A percentile compares a stretch with the other conserved stretches of the same genome.
These are phyloP conservation scores for Wickerhamiella azymoides DNA, from an alignment of 805 yeast genomes.

Conservation along the genomic window DNA sequence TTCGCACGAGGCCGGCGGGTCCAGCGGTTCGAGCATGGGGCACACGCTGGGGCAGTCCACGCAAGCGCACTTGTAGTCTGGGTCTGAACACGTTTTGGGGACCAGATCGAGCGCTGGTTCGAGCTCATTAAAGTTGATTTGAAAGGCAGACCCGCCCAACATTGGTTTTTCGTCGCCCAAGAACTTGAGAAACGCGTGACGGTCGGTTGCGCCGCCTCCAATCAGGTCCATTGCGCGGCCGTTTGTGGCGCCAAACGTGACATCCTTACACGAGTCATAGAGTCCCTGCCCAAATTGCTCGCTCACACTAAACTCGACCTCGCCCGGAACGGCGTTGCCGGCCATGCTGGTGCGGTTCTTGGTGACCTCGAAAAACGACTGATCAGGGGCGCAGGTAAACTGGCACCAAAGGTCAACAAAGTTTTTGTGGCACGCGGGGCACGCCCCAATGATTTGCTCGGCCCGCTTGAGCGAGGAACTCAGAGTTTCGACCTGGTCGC, in stretches of 20 bases:
- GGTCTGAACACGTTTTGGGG: slow-evolving; percentile 39
- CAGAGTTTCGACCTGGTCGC: slow-evolving; percentile 40
- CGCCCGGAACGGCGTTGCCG: slow-evolving; percentile 51
- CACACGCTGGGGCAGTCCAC: slow-evolving; percentile 77
- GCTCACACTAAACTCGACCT: slow-evolving; percentile 49
- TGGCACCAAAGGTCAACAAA: slow-evolving; percentile 70
- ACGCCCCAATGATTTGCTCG: slow-evolving; percentile 67
- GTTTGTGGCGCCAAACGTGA: slow-evolving; percentile 87
- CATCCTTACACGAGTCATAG: slow-evolving; percentile 73
- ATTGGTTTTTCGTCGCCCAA: slow-evolving; percentile 89
- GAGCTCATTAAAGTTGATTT: slow-evolving; percentile 49
- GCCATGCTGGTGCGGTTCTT: slow-evolving; percentile 34
- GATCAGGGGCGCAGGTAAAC: slow-evolving; percentile 82
- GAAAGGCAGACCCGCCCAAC: slow-evolving; percentile 92
- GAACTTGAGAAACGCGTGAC: slow-evolving; percentile 62
- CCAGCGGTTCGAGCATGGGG: slow-evolving; percentile 45
- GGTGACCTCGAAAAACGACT: slow-evolving; percentile 64
- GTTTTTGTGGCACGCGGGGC: slow-evolving; percentile 87
- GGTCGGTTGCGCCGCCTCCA: slow-evolving; percentile 90
- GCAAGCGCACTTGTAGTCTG: slow-evolving; percentile 52
- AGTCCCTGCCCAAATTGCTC: slow-evolving; percentile 46
- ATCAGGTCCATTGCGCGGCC: slow-evolving; percentile 93
- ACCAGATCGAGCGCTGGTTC: not conserved
- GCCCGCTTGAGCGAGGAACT: slow-evolving; percentile 55
- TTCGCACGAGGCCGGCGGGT: slow-evolving; percentile 31